Evolutionary conservation across 192 early-diverging fungal species (phyloP).

Genomic region (Rhizoclosmatium globosum): DNA sequence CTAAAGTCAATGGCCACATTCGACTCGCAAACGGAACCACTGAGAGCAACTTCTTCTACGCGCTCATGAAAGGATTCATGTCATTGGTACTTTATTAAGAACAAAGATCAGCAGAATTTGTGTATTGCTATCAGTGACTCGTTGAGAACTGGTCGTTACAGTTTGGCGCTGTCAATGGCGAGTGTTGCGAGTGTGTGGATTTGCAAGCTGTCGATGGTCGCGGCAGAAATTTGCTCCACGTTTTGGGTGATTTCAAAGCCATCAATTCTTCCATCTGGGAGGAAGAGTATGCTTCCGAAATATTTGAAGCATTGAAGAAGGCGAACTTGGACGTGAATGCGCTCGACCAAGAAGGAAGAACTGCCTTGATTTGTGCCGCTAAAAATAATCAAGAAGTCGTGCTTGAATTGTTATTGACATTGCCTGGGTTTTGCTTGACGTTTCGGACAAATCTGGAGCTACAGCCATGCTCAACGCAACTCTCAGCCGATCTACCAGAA

Average conservation of each 20-base stretch:
- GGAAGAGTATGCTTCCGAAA: constrained; percentile 49
- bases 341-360: constrained; percentile 40
- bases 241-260: constrained; percentile 51
- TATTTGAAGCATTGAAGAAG: constrained; percentile 37
- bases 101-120: constrained; percentile 40
- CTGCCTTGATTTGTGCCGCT: constrained; percentile 62
- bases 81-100: constrained; percentile 62
- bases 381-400: constrained; percentile 43
- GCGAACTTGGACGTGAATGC: constrained; percentile 19
- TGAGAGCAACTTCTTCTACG: constrained; percentile 43
- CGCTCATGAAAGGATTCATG: constrained; percentile 52
- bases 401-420: constrained; percentile 36
- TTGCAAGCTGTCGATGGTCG: constrained; percentile 4
- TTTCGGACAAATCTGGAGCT: constrained; percentile 45
- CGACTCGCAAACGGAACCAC: constrained; percentile 38
- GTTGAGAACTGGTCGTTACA: constrained; percentile 54
- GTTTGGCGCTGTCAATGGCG: constrained; percentile 55
- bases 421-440: constrained; percentile 3
- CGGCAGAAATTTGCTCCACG: constrained; percentile 50
- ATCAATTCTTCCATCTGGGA: constrained; percentile 45
- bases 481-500: constrained; percentile 13
- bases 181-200: constrained; percentile 10
- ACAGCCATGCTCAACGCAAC: constrained; percentile 56
- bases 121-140: constrained; percentile 51
- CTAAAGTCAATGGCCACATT: constrained; percentile 38